Base-by-base conservation (phyloP, 2,329 filamentous ascomycete species). In the Penicillium sclerotigenum region DNA sequence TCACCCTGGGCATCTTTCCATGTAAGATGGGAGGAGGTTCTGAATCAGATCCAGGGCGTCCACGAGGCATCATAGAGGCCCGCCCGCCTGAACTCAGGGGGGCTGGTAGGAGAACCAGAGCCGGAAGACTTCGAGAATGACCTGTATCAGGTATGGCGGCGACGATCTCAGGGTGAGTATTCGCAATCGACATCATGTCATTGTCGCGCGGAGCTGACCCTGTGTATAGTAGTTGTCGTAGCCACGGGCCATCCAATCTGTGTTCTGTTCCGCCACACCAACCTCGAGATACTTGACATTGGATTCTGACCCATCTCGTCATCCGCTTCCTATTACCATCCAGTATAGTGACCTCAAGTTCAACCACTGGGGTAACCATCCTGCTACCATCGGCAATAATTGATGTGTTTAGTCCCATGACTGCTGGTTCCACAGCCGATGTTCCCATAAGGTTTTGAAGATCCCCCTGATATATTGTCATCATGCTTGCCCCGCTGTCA, bases 391-490 rank as follows among this genome's bases (percentile, higher is more conserved):
- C 41, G n/a, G 26, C 41, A 7, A 31, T 5, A 14, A 0, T 18
- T 20, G 26, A 2, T 20, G 26, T 4, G 2, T 4, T 0, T 45
- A 31, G 26, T n/a, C 46, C 33, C 33, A 48, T 37, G 33, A 26
- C n/a, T 4, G 5, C 6, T 16, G 46, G 33, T 20, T 28, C 46
- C 3, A 5, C 4, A 2, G 5, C 4, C n/a, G 46, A 48, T 13
- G 0, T 6, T 13, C 49, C 49, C 24, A 36, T 33, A 2, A 56
- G 28, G 5, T 7, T 11, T 18, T 22, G 24, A 9, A 48, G 11
- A 53, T 56, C 54, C 5, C 26, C 13, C 28, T 31, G 14, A 36
- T 33, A 47, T n/a, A 48, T 2, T 8, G 38, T 13, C 56, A 56
- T 52, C 1, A 47, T 16, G 1, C 14, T 2, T n/a, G 56, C 29